Conservation (phyloP, 768 basidiomycete genomes). For the Xerocomellus amylosporus region DNA sequence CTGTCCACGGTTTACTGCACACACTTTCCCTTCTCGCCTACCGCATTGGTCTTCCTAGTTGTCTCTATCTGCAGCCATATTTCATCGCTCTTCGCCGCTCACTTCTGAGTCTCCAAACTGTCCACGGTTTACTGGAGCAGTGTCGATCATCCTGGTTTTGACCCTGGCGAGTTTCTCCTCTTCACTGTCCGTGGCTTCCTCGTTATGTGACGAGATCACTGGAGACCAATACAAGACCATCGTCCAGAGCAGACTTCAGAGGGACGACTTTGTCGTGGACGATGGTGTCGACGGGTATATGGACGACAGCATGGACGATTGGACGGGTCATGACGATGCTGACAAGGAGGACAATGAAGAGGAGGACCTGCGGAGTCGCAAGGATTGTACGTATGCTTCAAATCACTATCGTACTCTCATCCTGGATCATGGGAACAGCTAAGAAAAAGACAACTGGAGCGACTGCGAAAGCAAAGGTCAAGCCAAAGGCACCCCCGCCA, state of each 20-base stretch:
- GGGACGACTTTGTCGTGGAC: conserved; percentile 94
- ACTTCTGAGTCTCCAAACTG: no score
- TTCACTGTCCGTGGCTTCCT: no score
- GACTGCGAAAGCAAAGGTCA: conserved; percentile 37
- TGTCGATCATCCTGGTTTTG: no score
- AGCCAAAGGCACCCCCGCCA: conserved; percentile 48
- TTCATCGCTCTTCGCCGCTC: no score
- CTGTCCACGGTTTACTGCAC: no score
- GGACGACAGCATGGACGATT: conserved; percentile 97
- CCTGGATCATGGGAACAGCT: conserved; percentile 20
- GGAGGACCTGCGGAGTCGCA: conserved; percentile 34
- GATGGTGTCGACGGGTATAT: conserved; percentile 89
- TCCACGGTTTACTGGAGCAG: no score
- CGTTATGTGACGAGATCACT: conserved; percentile 82
- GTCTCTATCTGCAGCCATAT: conserved; percentile 37
- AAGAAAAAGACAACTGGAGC: conserved; percentile 25
- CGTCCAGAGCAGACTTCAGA: conserved; percentile 76
- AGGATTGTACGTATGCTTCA: conserved; percentile 36
- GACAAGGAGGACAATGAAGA: conserved; percentile 55
- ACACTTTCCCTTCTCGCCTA: no score
- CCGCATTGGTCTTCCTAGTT: no score
- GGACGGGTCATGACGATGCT: conserved; percentile 58
- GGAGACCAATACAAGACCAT: conserved; percentile 88
- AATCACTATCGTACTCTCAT: not conserved
- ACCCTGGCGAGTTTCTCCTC: no score